phyloP scores from a whole-genome alignment of 805 yeast genomes.

The Metschnikowia chrysomelidarum region DNA sequence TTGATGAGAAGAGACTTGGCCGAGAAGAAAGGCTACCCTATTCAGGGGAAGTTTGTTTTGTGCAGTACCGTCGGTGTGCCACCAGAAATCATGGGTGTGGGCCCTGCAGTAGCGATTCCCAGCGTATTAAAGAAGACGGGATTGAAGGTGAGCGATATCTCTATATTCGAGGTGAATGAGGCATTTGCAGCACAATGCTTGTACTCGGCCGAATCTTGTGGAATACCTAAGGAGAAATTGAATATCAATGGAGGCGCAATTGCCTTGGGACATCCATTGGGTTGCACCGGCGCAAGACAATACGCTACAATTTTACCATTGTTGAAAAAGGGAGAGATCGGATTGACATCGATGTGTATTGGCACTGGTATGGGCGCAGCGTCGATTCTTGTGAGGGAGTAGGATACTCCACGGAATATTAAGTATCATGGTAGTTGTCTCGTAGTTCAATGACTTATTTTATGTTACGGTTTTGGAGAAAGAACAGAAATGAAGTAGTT shows the following conservation, averaged over 20 bases:
- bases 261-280: constrained; percentile 88
- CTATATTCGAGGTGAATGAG: constrained; percentile 86
- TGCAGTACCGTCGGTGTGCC: constrained; percentile 89
- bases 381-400: constrained; percentile 78
- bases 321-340: constrained; percentile 75
- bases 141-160: constrained; percentile 61
- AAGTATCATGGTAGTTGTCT: too few species aligned
- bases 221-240: constrained; percentile 55
- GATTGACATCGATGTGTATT: constrained; percentile 94
- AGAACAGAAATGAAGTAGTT: too few species aligned
- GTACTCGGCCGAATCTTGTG: constrained; percentile 63
- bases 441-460: too few species aligned
- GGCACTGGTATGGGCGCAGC: constrained; percentile 99
- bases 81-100: constrained; percentile 97
- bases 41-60: constrained; percentile 77
- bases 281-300: constrained; percentile 77
- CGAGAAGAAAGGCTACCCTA: constrained; percentile 63
- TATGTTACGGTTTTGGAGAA: too few species aligned
- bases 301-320: constrained; percentile 84
- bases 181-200: constrained; percentile 96
- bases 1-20: constrained; percentile 87
- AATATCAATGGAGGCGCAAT: constrained; percentile 93
- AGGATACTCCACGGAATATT: too few species aligned
- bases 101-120: constrained; percentile 96
- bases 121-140: constrained; percentile 63